Evolutionary conservation across 345 rosid genomes (phyloP), one percentile per base, ranked within the genome.

Genomic region (Populus davidiana): DNA sequence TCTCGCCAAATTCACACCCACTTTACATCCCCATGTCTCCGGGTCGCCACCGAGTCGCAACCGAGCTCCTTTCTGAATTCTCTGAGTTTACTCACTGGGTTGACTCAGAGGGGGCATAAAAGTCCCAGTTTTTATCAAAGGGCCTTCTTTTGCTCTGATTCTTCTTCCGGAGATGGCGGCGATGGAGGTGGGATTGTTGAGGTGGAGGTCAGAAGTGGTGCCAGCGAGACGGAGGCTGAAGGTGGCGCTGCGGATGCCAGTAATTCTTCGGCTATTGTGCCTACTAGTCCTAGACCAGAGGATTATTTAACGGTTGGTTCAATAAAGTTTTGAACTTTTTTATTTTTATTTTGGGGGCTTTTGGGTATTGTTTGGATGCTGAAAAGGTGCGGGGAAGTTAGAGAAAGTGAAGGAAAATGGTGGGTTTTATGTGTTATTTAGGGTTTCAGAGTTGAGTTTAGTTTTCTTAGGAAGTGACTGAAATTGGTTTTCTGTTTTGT

Each of bases 281-380:
- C 97, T 1, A 89, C 96, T 35, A 79, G 82, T 52, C 97, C 97
- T 44, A 86, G 92, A 38, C 98, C 91, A 0, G 98, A 96, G 78
- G 99, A 96, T 86, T 96, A 91, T 81, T 86, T 90, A 69, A 88
- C 93, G 93, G 99, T 96, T 71, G 31, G 91, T 75, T 36, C 18
- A 35, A 25, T 31, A 44, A 70, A 67, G 52, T 14, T 8, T 50
- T 54, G 6, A 52, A 6, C 13, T 70, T 54, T 71, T 71, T 1
- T 11, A 13, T 59, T 62, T 36, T 25, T 5, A 73, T 21, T 59
- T 69, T 63, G 23, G 33, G 64, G 77, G 10, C 8, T 21, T 33
- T 29, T 7, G 39, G 66, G 21, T 62, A 44, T 38, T 74, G 16
- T 62, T 56, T 43, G 17, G 13, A 59, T 10, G 64, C 29, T 23